Percentiles rank a stretch among this genome's conserved stretches.
Evolutionary conservation across 192 early-diverging fungal genomes (phyloP).

Genomic region (Funneliformis geosporum): DNA sequence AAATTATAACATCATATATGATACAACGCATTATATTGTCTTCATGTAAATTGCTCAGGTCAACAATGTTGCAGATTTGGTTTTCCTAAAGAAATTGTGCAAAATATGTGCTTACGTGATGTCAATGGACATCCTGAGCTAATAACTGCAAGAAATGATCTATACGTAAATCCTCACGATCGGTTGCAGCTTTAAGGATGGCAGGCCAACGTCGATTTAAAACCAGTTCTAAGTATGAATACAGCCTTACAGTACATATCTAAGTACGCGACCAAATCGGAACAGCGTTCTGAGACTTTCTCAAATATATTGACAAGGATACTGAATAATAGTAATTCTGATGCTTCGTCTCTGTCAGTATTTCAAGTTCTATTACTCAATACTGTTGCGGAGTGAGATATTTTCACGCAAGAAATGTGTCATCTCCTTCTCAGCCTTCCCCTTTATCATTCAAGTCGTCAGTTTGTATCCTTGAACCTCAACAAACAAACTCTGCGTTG

Average conservation of each 20-base stretch:
- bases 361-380: too few species aligned
- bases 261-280: not conserved
- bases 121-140: not conserved
- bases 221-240: not conserved
- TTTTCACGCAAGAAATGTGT: too few species aligned
- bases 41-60: not conserved
- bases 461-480: too few species aligned
- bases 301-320: not conserved
- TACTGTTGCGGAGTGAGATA: too few species aligned
- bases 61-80: not conserved
- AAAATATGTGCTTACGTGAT: not conserved
- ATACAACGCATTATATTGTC: not conserved
- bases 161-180: not conserved
- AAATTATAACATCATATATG: not conserved
- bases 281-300: not conserved
- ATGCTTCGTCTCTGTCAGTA: not conserved
- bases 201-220: not conserved
- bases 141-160: constrained; percentile 1
- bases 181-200: not conserved
- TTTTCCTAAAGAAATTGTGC: not conserved
- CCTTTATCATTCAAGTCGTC: too few species aligned
- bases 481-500: too few species aligned
- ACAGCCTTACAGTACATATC: not conserved
- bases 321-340: not conserved
- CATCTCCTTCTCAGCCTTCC: too few species aligned